Conservation (phyloP, 1,139 yeast genomes). For the Pichia sp. region DNA sequence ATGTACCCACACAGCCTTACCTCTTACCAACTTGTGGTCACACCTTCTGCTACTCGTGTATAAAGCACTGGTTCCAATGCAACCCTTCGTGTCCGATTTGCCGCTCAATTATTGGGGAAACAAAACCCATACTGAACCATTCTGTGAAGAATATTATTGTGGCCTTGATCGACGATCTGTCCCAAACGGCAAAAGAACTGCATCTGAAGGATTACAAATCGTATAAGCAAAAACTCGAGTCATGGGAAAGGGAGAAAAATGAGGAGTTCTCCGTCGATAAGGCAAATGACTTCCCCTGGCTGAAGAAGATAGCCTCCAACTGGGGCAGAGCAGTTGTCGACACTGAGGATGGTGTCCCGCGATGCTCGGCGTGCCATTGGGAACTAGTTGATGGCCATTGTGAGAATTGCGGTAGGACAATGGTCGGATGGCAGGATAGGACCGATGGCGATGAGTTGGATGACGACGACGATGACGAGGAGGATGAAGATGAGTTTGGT, state of each 20-base stretch:
- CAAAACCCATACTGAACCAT: constrained; percentile 19
- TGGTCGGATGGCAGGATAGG: constrained; percentile 21
- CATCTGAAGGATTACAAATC: background rate
- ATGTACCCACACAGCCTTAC: constrained; percentile 19
- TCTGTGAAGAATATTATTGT: constrained; percentile 14
- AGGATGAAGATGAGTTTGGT: constrained; percentile 14
- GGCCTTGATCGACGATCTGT: constrained; percentile 10
- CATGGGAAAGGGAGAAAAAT: constrained; percentile 15
- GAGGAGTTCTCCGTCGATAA: constrained; percentile 17
- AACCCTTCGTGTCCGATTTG: constrained; percentile 73
- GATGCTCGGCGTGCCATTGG: constrained; percentile 83
- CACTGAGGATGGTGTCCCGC: constrained; percentile 69
- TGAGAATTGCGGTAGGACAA: constrained; percentile 24
- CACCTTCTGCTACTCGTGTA: constrained; percentile 74
- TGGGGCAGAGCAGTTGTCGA: constrained; percentile 51
- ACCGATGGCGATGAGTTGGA: constrained; percentile 19
- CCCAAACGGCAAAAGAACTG: background rate
- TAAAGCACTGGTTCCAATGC: constrained; percentile 59
- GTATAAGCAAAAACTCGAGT: background rate
- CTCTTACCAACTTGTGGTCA: constrained; percentile 77
- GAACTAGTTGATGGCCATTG: constrained; percentile 40
- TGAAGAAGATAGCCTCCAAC: constrained; percentile 25
- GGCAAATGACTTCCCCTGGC: constrained; percentile 17
- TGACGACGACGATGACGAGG: constrained; percentile 13
- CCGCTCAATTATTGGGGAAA: constrained; percentile 17